phyloP scores from a whole-genome alignment of 164 flowering plant species.

The Santalum album region DNA sequence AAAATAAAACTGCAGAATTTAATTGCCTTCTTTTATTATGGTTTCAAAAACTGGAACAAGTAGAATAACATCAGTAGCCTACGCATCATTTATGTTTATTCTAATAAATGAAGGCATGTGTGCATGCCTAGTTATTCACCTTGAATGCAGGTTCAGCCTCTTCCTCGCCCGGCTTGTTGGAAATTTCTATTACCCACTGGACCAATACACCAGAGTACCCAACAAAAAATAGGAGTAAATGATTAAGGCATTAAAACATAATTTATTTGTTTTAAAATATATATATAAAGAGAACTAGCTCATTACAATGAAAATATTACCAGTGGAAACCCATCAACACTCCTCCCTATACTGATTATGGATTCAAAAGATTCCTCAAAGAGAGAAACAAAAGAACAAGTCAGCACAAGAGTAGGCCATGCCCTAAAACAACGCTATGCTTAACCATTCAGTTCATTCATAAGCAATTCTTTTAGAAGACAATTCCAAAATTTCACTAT shows the following conservation, averaged over 20 bases:
- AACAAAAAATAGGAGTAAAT: no score
- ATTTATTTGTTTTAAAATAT: background rate
- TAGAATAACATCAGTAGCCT: background rate
- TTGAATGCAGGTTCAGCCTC: slow-evolving; percentile 96
- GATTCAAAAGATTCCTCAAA: slow-evolving; percentile 48
- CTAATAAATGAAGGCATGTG: background rate
- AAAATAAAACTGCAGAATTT: no score
- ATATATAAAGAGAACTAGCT: background rate
- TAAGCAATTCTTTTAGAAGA: background rate
- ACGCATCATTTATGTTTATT: no score
- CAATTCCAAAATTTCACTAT: background rate
- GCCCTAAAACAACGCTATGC: background rate
- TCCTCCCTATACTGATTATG: slow-evolving; percentile 72
- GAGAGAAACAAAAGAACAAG: slow-evolving; percentile 33
- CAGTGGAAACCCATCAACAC: slow-evolving; percentile 75
- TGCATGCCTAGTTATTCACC: slow-evolving; percentile 28
- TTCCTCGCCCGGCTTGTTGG: slow-evolving; percentile 71
- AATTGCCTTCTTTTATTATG: no score
- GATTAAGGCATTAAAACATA: no score
- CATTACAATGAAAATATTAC: slow-evolving; percentile 27
- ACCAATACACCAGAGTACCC: no score
- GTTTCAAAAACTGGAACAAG: background rate
- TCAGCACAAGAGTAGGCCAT: slow-evolving; percentile 20
- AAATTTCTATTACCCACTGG: slow-evolving; percentile 94
- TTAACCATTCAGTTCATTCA: background rate